phyloP scores from a whole-genome alignment of 2,329 filamentous ascomycete genomes.

The Diaporthe sp. region DNA sequence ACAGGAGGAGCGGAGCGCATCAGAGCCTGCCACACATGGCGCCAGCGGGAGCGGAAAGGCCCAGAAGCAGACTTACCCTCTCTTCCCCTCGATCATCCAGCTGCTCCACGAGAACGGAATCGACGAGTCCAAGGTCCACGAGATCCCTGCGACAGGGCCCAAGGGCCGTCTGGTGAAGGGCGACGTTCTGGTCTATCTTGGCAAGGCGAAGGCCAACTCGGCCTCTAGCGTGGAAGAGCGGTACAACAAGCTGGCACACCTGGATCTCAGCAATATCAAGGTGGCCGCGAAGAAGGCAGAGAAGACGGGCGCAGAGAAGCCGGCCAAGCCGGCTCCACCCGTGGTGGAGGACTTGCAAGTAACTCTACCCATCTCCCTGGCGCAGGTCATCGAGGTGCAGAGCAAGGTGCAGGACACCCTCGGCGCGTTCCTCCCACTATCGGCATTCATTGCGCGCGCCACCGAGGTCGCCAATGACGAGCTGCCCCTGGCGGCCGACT shows the following conservation, averaged over 20 bases:
- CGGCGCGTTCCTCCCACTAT: constrained; percentile 85
- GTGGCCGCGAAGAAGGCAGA: constrained; percentile 70
- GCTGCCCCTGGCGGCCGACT: constrained; percentile 76
- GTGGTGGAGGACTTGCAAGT: constrained; percentile 69
- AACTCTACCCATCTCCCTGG: constrained; percentile 82
- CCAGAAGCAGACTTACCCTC: constrained; percentile 77
- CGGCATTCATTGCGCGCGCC: constrained; percentile 88
- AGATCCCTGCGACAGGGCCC: constrained; percentile 90
- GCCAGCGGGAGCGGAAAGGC: constrained; percentile 59
- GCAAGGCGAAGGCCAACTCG: constrained; percentile 79
- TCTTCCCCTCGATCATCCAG: constrained; percentile 86
- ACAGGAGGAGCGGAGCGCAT: constrained; percentile 40
- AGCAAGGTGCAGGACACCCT: constrained; percentile 82
- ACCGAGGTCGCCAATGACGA: constrained; percentile 90
- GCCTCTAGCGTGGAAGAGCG: constrained; percentile 79
- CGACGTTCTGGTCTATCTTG: constrained; percentile 92
- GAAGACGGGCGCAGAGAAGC: constrained; percentile 51
- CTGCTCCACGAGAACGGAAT: constrained; percentile 86
- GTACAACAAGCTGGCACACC: constrained; percentile 82
- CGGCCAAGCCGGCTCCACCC: constrained; percentile 55
- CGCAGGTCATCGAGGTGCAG: constrained; percentile 84
- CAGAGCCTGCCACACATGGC: constrained; percentile 41
- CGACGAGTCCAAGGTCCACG: constrained; percentile 79
- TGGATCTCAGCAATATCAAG: constrained; percentile 97
- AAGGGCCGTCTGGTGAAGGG: constrained; percentile 93